Base-by-base conservation (phyloP, 495 filamentous ascomycete species). In the Oleoguttula mirabilis region DNA sequence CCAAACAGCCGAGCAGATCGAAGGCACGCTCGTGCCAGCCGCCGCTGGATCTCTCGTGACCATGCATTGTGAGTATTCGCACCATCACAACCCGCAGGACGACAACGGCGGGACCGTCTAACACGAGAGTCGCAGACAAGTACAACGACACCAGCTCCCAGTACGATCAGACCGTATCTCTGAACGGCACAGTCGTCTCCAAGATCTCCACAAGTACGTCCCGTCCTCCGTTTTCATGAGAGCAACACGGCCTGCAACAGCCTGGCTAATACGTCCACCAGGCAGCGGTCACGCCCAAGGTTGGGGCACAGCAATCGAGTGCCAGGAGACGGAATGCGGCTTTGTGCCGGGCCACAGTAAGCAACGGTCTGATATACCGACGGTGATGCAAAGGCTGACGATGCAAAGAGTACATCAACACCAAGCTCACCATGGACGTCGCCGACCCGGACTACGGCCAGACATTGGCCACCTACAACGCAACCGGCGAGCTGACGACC, bases 241-340 rank as follows among this genome's bases (percentile, higher is more conserved):
- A n/a, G n/a, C n/a, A n/a, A n/a, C n/a, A n/a, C n/a, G n/a, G n/a
- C n/a, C n/a, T n/a, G n/a, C n/a, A n/a, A n/a, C n/a, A n/a, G n/a
- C n/a, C n/a, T n/a, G n/a, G n/a, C n/a, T n/a, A n/a, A n/a, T n/a
- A n/a, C n/a, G n/a, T n/a, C n/a, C 19, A 16, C 39, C 58, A 56
- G 36, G 54, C 47, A 55, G 39, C 59, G 53, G 60, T 6, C 43
- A 60, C 15, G 62, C 59, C 12, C 52, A 60, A 43, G 61, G 61
- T 39, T 65, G 64, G 62, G 64, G 62, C 8, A 64, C 60, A 32
- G 57, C 64, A 5, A 59, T 67, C 1, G 64, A 67, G 37, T 67
- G 64, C 25, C 60, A 60, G 24, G 53, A 52, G 20, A 39, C 32
- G 20, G 54, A 61, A 44, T 67, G 64, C 48, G 63, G 64, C 32